Conservation (phyloP, 2,329 filamentous ascomycete species). For the Colletotrichum theobromicola region DNA sequence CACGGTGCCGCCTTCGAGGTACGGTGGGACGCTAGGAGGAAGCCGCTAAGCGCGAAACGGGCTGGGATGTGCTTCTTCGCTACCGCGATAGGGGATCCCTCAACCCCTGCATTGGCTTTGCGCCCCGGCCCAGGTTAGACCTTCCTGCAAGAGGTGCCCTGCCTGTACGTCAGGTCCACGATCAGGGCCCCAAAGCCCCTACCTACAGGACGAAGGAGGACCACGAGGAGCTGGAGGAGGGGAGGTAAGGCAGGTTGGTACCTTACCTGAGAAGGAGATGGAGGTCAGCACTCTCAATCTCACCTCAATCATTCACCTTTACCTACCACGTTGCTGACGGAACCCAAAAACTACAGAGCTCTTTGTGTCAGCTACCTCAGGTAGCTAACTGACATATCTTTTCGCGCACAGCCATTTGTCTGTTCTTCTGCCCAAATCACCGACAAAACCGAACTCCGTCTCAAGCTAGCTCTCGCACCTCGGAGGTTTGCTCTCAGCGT, state of each 20-base stretch:
- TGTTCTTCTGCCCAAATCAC: background rate
- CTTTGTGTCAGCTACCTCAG: background rate
- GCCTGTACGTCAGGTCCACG: background rate
- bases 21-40: background rate
- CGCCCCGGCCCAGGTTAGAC: background rate
- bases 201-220: no score
- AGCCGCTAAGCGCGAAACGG: slow-evolving; percentile 7
- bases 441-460: background rate
- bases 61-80: background rate
- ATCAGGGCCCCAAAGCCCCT: background rate
- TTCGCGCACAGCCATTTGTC: background rate
- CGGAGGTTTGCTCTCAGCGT: background rate
- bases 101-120: background rate
- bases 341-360: background rate
- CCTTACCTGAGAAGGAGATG: no score
- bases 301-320: background rate
- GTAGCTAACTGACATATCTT: no score
- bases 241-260: no score
- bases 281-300: background rate
- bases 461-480: background rate
- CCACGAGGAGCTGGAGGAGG: no score
- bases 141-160: background rate
- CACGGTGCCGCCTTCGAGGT: background rate
- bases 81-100: background rate
- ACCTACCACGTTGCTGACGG: background rate